phyloP scores from a whole-genome alignment of 2,329 filamentous ascomycete species.

The Sporothrix humicola region DNA sequence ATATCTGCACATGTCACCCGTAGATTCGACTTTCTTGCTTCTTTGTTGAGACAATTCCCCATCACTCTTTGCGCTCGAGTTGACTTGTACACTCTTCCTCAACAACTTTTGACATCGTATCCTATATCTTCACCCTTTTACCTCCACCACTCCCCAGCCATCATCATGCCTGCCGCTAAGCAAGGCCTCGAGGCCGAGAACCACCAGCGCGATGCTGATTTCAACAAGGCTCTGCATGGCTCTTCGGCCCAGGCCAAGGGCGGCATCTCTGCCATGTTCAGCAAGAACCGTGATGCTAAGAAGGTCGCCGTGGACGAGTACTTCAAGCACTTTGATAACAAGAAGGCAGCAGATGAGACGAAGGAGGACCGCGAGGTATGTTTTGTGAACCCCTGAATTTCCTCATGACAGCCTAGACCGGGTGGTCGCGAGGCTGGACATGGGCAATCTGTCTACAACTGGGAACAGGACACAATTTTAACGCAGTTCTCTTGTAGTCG shows the following conservation, averaged over 20 bases:
- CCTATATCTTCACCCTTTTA: neutral
- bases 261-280: conserved; percentile 81
- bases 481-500: conserved; percentile 55
- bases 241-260: conserved; percentile 70
- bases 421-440: neutral
- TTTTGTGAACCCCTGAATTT: conserved; percentile 30
- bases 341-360: conserved; percentile 76
- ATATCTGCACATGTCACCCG: conserved; percentile 31
- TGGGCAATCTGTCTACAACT: neutral
- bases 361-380: conserved; percentile 77
- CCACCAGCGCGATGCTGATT: conserved; percentile 82
- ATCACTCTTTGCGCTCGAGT: neutral
- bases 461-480: neutral
- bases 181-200: conserved; percentile 76
- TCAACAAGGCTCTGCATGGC: conserved; percentile 88
- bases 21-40: neutral
- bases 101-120: neutral
- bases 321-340: conserved; percentile 88
- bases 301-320: conserved; percentile 76
- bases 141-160: neutral
- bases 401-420: too few relatives aligned
- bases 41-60: conserved; percentile 12
- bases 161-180: conserved; percentile 34
- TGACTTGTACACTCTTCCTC: neutral
- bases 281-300: conserved; percentile 69